A percentile compares a stretch with the other conserved stretches of the same genome.
These are phyloP conservation scores for Ophiostoma sp. DNA, from an alignment of 2,329 filamentous ascomycete genomes.

Conservation along the genomic window DNA sequence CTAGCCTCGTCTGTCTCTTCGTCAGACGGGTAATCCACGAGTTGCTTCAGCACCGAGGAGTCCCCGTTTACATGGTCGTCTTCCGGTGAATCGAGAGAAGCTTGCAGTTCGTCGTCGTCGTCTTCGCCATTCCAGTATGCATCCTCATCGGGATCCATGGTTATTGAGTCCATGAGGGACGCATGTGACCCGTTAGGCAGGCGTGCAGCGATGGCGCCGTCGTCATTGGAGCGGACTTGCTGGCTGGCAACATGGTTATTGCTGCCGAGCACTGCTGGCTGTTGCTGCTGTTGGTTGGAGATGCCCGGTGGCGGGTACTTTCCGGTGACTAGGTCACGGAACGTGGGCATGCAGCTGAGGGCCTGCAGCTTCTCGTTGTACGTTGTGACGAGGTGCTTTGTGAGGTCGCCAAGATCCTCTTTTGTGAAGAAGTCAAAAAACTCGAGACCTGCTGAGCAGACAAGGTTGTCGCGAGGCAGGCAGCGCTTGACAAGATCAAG, in stretches of 20 bases:
- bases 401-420: constrained; percentile 73
- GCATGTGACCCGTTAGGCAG: constrained; percentile 16
- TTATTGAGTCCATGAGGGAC: constrained; percentile 23
- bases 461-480: constrained; percentile 84
- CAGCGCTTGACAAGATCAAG: constrained; percentile 77
- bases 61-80: constrained; percentile 53
- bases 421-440: constrained; percentile 86
- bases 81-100: constrained; percentile 28
- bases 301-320: constrained; percentile 17
- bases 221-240: not conserved
- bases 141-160: constrained; percentile 76
- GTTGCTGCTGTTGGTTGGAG: constrained; percentile 41
- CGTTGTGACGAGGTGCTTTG: constrained; percentile 77
- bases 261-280: constrained; percentile 53
- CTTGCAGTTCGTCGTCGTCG: constrained; percentile 51
- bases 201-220: not conserved
- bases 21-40: constrained; percentile 91
- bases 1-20: constrained; percentile 46
- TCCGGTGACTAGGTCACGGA: constrained; percentile 60
- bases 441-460: constrained; percentile 90
- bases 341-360: constrained; percentile 80
- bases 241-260: constrained; percentile 9
- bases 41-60: constrained; percentile 58
- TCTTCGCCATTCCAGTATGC: constrained; percentile 90
- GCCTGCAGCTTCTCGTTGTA: constrained; percentile 70